Evolutionary conservation across 1,284 basidiomycete genomes (phyloP).

Genomic region (Mixia osmundae): DNA sequence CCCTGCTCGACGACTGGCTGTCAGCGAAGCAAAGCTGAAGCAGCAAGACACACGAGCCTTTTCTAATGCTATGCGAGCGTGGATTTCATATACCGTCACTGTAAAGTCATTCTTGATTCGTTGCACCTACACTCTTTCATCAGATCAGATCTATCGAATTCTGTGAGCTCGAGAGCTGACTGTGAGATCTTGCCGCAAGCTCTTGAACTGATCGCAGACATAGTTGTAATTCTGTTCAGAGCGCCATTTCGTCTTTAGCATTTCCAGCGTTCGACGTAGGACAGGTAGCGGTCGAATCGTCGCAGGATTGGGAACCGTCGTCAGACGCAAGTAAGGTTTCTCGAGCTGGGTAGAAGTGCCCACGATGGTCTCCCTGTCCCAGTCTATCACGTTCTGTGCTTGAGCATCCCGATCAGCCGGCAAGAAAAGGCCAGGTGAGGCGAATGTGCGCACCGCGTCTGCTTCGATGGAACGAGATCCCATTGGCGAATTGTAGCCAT

Average conservation of each 20-base stretch:
- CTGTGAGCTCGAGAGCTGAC: slow-evolving; percentile 30
- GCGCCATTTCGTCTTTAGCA: slow-evolving; percentile 75
- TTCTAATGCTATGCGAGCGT: slow-evolving; percentile 88
- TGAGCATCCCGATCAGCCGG: neutral
- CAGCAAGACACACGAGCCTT: slow-evolving; percentile 32
- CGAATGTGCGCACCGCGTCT: no score
- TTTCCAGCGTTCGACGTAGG: slow-evolving; percentile 58
- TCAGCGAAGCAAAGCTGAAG: slow-evolving; percentile 4
- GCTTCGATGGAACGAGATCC: no score
- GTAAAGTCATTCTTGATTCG: slow-evolving; percentile 98
- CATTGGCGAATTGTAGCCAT: slow-evolving; percentile 3
- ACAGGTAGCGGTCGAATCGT: slow-evolving; percentile 74
- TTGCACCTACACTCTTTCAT: slow-evolving; percentile 46
- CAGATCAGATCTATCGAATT: neutral
- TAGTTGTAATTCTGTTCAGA: slow-evolving; percentile 65
- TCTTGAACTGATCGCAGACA: slow-evolving; percentile 94
- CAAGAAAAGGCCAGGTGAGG: no score
- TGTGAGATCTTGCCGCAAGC: slow-evolving; percentile 85
- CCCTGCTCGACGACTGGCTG: slow-evolving; percentile 31
- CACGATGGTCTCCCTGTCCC: slow-evolving; percentile 88
- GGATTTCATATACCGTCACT: slow-evolving; percentile 90
- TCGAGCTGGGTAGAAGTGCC: slow-evolving; percentile 71
- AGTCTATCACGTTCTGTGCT: slow-evolving; percentile 75
- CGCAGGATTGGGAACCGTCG: slow-evolving; percentile 83
- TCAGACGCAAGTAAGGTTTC: slow-evolving; percentile 87